phyloP scores from a whole-genome alignment of 257 asterid genomes.

The Ophiorrhiza pumila region DNA sequence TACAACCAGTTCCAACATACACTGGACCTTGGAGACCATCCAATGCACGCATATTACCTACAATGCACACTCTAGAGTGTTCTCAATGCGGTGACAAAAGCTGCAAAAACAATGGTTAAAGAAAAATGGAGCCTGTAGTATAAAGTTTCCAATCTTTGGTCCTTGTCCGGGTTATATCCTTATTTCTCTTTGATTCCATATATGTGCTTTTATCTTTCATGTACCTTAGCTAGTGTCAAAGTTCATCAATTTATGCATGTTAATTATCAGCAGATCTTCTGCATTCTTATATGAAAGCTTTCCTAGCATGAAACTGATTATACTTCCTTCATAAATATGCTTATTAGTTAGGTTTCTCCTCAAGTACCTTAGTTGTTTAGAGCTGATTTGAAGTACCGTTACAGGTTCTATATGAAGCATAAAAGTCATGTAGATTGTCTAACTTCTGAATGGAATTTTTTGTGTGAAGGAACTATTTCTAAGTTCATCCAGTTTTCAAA shows the following conservation, averaged over 20 bases:
- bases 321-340: not conserved
- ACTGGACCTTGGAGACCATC: conserved; percentile 99
- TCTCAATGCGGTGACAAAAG: not conserved
- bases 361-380: not conserved
- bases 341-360: not conserved
- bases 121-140: not conserved
- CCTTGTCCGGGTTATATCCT: not conserved
- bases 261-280: not conserved
- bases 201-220: not conserved
- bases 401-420: not conserved
- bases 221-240: not conserved
- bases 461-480: not conserved
- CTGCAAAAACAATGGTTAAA: not conserved
- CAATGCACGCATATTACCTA: conserved; percentile 96
- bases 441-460: not conserved
- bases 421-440: not conserved
- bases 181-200: not conserved
- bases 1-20: conserved; percentile 93
- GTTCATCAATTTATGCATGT: not conserved
- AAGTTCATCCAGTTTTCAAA: not conserved
- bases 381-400: not conserved
- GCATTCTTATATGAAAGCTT: not conserved
- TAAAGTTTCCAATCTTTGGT: not conserved
- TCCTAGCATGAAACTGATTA: not conserved
- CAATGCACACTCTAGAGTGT: not conserved